These are phyloP conservation scores for Boeremia exigua DNA, from an alignment of 2,329 filamentous ascomycete genomes.

Conservation along the genomic window DNA sequence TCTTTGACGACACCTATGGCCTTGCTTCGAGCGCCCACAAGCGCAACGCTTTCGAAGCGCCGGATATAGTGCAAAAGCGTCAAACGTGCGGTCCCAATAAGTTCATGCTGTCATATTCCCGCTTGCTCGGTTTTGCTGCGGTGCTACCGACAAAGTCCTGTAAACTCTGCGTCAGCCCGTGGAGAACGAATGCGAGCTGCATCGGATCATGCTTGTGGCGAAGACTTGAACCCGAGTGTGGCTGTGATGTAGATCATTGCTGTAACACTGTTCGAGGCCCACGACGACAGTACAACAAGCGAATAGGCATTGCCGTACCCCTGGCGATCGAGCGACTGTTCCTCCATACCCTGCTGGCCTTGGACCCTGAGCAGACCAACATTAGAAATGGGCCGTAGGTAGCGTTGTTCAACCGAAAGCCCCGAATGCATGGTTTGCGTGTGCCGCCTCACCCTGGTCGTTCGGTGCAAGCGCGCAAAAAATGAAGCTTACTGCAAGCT, in stretches of 20 bases:
- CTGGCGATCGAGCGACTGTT: constrained; percentile 18
- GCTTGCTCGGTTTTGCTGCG: not conserved
- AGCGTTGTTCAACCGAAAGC: not conserved
- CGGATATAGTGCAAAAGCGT: not conserved
- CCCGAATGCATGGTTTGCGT: not conserved
- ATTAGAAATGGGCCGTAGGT: constrained; percentile 1
- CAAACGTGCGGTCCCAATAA: not conserved
- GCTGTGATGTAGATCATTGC: constrained; percentile 26
- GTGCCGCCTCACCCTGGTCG: not conserved
- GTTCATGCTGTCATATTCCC: not conserved
- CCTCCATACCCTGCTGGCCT: constrained; percentile 8
- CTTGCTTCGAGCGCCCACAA: not conserved
- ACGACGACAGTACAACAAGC: constrained; percentile 1
- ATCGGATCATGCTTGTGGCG: constrained; percentile 17
- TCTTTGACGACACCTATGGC: not conserved
- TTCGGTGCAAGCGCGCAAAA: not conserved
- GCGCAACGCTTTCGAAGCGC: not conserved
- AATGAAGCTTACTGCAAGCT: not conserved
- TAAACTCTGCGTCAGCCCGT: not conserved
- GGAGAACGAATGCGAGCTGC: not conserved
- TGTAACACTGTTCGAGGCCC: not conserved
- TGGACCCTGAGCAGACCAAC: constrained; percentile 11
- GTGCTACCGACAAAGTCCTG: not conserved
- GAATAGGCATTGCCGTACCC: constrained; percentile 11
- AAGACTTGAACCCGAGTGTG: constrained; percentile 7